phyloP scores from a whole-genome alignment of 2,329 filamentous ascomycete species.

The Aspergillus terreus region DNA sequence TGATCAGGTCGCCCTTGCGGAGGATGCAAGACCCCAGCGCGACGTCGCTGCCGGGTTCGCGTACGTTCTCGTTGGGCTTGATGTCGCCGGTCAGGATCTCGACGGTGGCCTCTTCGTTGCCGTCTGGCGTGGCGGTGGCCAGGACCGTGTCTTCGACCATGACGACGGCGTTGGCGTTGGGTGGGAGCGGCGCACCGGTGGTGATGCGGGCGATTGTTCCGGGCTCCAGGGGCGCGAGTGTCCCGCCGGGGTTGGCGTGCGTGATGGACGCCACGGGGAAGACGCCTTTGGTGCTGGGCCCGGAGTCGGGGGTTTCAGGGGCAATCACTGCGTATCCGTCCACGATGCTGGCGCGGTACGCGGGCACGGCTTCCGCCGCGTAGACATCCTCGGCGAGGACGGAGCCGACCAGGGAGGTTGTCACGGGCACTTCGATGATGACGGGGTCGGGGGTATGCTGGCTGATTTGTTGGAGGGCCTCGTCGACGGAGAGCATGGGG shows the following conservation, averaged over 20 bases:
- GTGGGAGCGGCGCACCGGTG: constrained; percentile 86
- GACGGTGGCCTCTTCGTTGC: constrained; percentile 78
- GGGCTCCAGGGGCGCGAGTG: constrained; percentile 57
- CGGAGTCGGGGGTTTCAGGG: constrained; percentile 47
- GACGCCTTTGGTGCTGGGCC: constrained; percentile 64
- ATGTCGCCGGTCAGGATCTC: constrained; percentile 79
- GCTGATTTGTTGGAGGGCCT: constrained; percentile 71
- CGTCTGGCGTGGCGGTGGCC: constrained; percentile 70
- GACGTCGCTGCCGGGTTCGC: constrained; percentile 88
- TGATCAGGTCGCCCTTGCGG: constrained; percentile 74
- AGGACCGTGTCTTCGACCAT: constrained; percentile 95
- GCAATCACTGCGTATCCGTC: constrained; percentile 88
- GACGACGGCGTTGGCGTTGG: constrained; percentile 83
- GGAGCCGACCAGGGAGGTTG: constrained; percentile 65
- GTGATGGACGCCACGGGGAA: constrained; percentile 86
- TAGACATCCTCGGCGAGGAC: constrained; percentile 80
- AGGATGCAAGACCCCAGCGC: constrained; percentile 66
- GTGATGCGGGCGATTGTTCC: constrained; percentile 88
- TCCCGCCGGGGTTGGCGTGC: constrained; percentile 72
- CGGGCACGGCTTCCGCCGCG: constrained; percentile 79
- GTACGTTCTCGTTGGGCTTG: constrained; percentile 76
- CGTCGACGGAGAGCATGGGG: constrained; percentile 81
- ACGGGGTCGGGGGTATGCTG: constrained; percentile 65
- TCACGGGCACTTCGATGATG: constrained; percentile 57
- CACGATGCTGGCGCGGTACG: constrained; percentile 92